Conservation (phyloP, 805 yeast genomes). For the Clavispora carvajalis region DNA sequence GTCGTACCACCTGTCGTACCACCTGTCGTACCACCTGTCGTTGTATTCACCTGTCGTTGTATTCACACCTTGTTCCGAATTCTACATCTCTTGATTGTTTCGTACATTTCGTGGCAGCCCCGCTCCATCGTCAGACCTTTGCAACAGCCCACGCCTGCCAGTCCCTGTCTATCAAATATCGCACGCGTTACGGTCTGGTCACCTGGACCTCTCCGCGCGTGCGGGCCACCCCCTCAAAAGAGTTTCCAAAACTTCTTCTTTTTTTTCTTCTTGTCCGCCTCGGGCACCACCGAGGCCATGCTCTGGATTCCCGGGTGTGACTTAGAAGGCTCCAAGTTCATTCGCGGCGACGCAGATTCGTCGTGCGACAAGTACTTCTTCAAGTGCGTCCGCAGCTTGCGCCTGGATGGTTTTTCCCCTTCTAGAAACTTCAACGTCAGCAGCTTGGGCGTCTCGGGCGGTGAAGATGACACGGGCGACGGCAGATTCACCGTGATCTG, state of each 20-base stretch:
- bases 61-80: no score
- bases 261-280: conserved; percentile 20
- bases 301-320: conserved; percentile 34
- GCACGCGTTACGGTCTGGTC: no score
- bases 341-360: conserved; percentile 16
- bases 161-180: no score
- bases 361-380: conserved; percentile 38
- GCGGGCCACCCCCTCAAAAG: conserved; percentile 12
- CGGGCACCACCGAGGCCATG: conserved; percentile 7
- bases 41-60: no score
- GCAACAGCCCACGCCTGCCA: no score
- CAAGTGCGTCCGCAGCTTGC: conserved; percentile 12
- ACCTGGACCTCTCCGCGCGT: no score
- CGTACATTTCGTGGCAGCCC: no score
- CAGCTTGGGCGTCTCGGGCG: conserved; percentile 17
- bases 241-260: conserved; percentile 34
- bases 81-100: no score
- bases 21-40: no score
- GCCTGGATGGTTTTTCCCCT: conserved; percentile 10
- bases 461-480: conserved; percentile 3
- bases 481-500: conserved; percentile 5
- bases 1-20: no score
- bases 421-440: conserved; percentile 25
- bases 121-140: no score
- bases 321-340: conserved; percentile 29